Conservation (phyloP, 2,329 filamentous ascomycete genomes). For the Fusarium equiseti region DNA sequence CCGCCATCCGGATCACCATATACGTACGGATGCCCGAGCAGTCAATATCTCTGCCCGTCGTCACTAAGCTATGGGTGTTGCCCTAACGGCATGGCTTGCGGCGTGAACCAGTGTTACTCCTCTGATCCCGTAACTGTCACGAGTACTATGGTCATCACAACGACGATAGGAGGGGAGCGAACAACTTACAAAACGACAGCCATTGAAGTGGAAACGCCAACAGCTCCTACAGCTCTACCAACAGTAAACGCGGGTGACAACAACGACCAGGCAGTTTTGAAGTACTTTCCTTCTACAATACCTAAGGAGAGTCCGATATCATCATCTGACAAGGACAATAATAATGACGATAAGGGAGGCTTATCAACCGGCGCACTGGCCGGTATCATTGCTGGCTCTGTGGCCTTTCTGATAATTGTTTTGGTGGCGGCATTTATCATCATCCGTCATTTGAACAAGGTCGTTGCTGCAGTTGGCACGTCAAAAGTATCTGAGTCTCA, state of each 20-base stretch:
- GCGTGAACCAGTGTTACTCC: constrained; percentile 60
- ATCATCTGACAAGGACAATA: constrained; percentile 39
- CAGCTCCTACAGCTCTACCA: constrained; percentile 50
- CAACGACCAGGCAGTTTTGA: constrained; percentile 53
- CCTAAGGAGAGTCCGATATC: constrained; percentile 54
- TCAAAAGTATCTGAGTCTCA: constrained; percentile 51
- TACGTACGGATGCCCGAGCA: constrained; percentile 58
- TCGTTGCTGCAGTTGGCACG: constrained; percentile 56
- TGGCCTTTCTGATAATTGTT: constrained; percentile 62
- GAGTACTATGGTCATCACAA: constrained; percentile 59
- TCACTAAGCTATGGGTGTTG: constrained; percentile 68
- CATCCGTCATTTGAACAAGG: constrained; percentile 62
- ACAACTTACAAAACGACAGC: constrained; percentile 57
- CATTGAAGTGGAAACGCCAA: constrained; percentile 56
- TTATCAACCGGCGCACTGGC: constrained; percentile 60
- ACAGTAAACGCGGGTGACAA: constrained; percentile 42
- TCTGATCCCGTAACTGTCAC: constrained; percentile 61
- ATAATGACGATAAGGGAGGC: constrained; percentile 47
- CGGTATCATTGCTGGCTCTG: constrained; percentile 66
- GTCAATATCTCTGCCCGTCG: constrained; percentile 62
- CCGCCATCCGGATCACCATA: constrained; percentile 58
- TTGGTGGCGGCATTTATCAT: constrained; percentile 62
- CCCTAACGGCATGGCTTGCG: constrained; percentile 63
- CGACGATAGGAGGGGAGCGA: constrained; percentile 56
- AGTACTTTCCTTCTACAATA: constrained; percentile 59